These are phyloP conservation scores for Sideroxylon spinosum DNA, from an alignment of 179 eudicot genomes.

Conservation along the genomic window DNA sequence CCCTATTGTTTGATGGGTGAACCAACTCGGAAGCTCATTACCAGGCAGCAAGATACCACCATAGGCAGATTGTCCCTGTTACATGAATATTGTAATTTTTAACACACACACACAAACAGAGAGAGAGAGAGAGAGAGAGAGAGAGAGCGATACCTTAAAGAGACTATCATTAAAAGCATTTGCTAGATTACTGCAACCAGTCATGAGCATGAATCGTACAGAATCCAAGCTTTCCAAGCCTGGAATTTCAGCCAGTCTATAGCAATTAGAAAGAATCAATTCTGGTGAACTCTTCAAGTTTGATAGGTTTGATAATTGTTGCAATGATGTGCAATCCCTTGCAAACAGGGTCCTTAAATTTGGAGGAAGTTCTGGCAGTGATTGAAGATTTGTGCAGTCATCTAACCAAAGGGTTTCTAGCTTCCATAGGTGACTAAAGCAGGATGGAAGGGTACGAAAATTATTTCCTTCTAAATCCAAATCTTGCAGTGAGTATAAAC, in stretches of 20 bases:
- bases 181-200: background rate
- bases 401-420: too few species aligned
- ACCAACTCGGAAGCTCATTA: background rate
- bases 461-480: background rate
- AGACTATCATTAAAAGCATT: background rate
- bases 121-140: background rate
- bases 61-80: background rate
- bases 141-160: too few species aligned
- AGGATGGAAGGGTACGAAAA: background rate
- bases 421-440: background rate
- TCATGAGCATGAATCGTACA: background rate
- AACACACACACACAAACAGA: too few species aligned
- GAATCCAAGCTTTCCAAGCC: background rate
- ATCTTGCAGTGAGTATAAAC: background rate
- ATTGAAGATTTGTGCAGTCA: too few species aligned
- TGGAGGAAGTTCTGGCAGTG: too few species aligned
- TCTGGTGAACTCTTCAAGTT: background rate
- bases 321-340: background rate
- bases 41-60: background rate
- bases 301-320: background rate
- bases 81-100: background rate
- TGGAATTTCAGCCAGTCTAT: background rate
- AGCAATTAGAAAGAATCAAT: background rate
- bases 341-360: too few species aligned
- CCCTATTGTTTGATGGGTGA: background rate